Conservation (phyloP, 768 basidiomycete species). For the Pleurotus platypus region DNA sequence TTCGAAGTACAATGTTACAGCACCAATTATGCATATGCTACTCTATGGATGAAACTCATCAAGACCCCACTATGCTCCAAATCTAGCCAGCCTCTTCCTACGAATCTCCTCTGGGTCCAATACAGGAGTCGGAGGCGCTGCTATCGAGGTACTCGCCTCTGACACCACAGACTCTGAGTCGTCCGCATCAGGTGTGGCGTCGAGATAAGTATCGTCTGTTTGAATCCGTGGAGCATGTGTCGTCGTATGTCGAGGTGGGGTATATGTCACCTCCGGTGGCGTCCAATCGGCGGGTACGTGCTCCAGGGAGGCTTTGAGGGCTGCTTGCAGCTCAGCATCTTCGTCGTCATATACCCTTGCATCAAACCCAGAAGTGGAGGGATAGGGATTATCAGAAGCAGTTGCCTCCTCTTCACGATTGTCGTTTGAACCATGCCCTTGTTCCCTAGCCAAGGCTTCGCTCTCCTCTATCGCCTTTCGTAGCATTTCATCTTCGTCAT, state of each 20-base stretch:
- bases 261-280: slow-evolving; percentile 23
- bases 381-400: slow-evolving; percentile 12
- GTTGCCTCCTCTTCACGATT: slow-evolving; percentile 18
- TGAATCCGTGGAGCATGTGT: not conserved
- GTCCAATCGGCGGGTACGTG: slow-evolving; percentile 51
- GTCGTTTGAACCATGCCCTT: slow-evolving; percentile 17
- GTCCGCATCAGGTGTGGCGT: slow-evolving; percentile 15
- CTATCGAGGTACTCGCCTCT: slow-evolving; percentile 26
- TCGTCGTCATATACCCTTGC: slow-evolving; percentile 78
- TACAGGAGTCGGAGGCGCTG: slow-evolving; percentile 26
- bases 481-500: slow-evolving; percentile 57
- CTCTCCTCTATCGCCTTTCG: slow-evolving; percentile 62
- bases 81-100: slow-evolving; percentile 57
- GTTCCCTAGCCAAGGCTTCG: slow-evolving; percentile 35
- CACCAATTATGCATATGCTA: no score
- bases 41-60: not conserved
- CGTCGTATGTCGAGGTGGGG: slow-evolving; percentile 5
- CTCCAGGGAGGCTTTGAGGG: slow-evolving; percentile 79
- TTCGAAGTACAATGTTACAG: no score
- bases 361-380: slow-evolving; percentile 10
- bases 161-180: slow-evolving; percentile 35
- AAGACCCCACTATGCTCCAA: slow-evolving; percentile 40
- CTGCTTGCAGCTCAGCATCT: slow-evolving; percentile 84
- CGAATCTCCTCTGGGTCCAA: slow-evolving; percentile 66
- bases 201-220: not conserved